phyloP scores from a whole-genome alignment of 495 filamentous ascomycete genomes.

The Aspergillus bertholletiae region DNA sequence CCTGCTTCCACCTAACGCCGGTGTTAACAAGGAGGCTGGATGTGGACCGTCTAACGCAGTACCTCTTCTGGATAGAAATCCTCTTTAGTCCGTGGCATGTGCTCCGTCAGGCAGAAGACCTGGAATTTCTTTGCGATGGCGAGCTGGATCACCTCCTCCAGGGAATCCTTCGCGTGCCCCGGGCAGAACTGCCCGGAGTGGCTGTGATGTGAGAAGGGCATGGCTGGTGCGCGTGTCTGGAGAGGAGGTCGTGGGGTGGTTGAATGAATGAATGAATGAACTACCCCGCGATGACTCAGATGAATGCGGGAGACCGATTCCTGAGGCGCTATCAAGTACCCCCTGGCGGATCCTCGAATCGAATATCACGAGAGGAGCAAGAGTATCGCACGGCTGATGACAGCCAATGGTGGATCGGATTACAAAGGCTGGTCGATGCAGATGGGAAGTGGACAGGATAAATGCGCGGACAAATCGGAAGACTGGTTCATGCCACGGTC shows the following conservation, averaged over 20 bases:
- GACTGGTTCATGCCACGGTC: no score
- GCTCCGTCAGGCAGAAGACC: conserved; percentile 89
- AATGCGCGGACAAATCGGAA: not conserved
- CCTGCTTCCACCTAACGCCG: conserved; percentile 34
- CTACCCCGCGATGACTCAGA: not conserved
- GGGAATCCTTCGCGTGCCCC: conserved; percentile 75
- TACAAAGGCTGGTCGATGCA: no score
- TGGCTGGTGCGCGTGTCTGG: conserved; percentile 24
- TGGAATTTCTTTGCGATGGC: conserved; percentile 78
- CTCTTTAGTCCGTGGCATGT: conserved; percentile 75
- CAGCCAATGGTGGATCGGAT: not conserved
- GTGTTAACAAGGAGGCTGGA: not conserved
- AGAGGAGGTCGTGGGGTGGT: not conserved
- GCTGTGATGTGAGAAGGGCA: conserved; percentile 98
- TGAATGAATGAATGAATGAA: not conserved
- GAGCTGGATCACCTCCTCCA: conserved; percentile 77
- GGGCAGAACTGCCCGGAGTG: conserved; percentile 97
- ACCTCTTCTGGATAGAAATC: conserved; percentile 97
- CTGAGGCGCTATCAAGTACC: no score
- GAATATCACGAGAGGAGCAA: no score
- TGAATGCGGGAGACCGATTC: not conserved
- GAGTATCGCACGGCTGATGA: not conserved
- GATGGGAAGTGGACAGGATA: not conserved
- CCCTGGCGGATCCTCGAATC: no score
- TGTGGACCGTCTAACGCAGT: conserved; percentile 1